Percentiles rank a stretch among this genome's conserved stretches.
Evolutionary conservation across 371 early-diverging fungal genomes (phyloP).

Genomic region (Polyrhizophydium stewartii): DNA sequence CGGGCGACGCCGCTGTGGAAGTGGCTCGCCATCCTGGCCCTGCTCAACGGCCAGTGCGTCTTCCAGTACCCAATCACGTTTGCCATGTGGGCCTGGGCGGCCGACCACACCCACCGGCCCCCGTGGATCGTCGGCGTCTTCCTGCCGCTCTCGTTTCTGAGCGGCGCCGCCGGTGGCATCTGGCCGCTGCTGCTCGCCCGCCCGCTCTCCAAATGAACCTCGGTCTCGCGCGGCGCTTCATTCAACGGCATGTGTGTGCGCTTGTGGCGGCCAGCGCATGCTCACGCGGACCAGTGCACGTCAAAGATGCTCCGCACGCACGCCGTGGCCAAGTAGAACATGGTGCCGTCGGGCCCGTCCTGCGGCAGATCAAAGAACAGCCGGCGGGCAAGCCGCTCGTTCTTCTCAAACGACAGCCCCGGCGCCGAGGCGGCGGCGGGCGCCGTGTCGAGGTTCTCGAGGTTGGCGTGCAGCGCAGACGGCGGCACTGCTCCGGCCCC

Average conservation of each 20-base stretch:
- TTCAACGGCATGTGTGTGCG: no score
- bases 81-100: constrained; percentile 22
- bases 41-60: constrained; percentile 18
- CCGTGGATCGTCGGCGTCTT: constrained; percentile 10
- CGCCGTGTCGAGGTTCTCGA: background rate
- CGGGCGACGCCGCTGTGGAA: constrained; percentile 2
- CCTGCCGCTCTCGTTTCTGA: constrained; percentile 17
- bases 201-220: no score
- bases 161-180: constrained; percentile 6
- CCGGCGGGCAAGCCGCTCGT: constrained; percentile 60
- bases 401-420: constrained; percentile 47
- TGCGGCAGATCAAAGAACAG: constrained; percentile 79
- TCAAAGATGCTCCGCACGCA: constrained; percentile 32
- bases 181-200: constrained; percentile 11
- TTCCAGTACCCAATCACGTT: constrained; percentile 23
- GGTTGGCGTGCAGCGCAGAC: background rate
- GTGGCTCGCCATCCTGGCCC: constrained; percentile 12
- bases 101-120: constrained; percentile 5
- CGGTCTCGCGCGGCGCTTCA: no score
- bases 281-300: constrained; percentile 21
- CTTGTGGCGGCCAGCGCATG: no score
- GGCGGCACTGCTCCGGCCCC: background rate
- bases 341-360: constrained; percentile 63
- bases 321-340: constrained; percentile 54
- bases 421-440: background rate